Evolutionary conservation across 2,329 filamentous ascomycete species (phyloP).

Genomic region (Ceratocystis eucalypticola): DNA sequence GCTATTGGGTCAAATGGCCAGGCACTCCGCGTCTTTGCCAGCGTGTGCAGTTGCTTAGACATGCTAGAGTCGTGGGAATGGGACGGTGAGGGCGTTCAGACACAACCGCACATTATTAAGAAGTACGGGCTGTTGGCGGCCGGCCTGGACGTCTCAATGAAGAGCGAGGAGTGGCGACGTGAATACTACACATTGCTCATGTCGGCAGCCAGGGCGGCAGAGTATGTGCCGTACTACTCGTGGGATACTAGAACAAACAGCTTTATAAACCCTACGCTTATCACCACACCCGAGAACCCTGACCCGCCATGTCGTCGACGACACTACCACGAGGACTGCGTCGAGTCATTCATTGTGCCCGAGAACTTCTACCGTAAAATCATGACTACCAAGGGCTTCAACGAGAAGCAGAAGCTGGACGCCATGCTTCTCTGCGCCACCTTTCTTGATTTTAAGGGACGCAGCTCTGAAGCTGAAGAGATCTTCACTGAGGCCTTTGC

Average conservation of each 20-base stretch:
- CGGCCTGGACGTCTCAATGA: constrained; percentile 55
- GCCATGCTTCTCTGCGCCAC: constrained; percentile 73
- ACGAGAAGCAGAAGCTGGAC: constrained; percentile 62
- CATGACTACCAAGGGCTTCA: constrained; percentile 67
- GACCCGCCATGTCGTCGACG: constrained; percentile 55
- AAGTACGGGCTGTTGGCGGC: constrained; percentile 12
- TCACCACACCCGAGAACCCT: constrained; percentile 74
- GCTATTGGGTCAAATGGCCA: constrained; percentile 3
- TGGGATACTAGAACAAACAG: constrained; percentile 48
- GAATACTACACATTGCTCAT: constrained; percentile 78
- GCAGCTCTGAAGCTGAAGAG: constrained; percentile 50
- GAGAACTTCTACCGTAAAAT: constrained; percentile 72
- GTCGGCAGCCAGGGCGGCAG: constrained; percentile 59
- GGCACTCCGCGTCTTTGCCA: constrained; percentile 10
- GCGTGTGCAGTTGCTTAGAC: constrained; percentile 11
- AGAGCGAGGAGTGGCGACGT: constrained; percentile 70
- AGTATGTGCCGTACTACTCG: constrained; percentile 70
- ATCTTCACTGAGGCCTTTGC: constrained; percentile 66
- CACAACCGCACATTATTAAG: constrained; percentile 10
- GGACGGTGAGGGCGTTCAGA: constrained; percentile 16
- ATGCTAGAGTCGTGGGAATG: constrained; percentile 16
- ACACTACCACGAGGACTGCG: constrained; percentile 59
- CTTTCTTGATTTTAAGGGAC: constrained; percentile 67
- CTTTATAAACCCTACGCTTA: constrained; percentile 57
- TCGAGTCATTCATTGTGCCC: constrained; percentile 52